Evolutionary conservation across 2,329 filamentous ascomycete genomes (phyloP).

Genomic region (Exophiala sp.): DNA sequence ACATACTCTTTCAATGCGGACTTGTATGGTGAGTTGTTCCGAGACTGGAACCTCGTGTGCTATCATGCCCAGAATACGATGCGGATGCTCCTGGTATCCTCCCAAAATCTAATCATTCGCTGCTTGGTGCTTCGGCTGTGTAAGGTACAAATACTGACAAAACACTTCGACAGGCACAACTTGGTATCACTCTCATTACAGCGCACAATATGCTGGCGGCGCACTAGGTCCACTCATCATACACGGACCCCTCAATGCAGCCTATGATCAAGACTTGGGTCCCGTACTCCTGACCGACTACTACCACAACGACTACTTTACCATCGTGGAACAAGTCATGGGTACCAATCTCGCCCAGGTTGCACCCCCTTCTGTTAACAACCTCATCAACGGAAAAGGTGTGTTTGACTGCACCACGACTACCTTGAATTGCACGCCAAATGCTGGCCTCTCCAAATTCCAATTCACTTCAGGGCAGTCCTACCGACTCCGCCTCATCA

Average conservation of each 20-base stretch:
- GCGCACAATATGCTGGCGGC: slow-evolving; percentile 19
- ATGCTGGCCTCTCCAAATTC: slow-evolving; percentile 28
- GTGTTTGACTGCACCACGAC: slow-evolving; percentile 25
- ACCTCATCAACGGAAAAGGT: slow-evolving; percentile 28
- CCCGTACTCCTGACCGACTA: slow-evolving; percentile 27
- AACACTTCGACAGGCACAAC: no score
- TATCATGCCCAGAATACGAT: slow-evolving; percentile 39
- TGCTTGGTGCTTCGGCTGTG: no score
- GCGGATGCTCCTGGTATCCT: background rate
- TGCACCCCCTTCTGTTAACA: slow-evolving; percentile 20
- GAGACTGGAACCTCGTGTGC: slow-evolving; percentile 20
- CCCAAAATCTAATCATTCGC: no score
- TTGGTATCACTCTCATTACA: no score
- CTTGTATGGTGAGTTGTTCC: slow-evolving; percentile 33
- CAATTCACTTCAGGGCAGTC: slow-evolving; percentile 34
- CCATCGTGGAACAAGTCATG: slow-evolving; percentile 20
- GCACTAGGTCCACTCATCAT: slow-evolving; percentile 31
- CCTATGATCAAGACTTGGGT: slow-evolving; percentile 24
- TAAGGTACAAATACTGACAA: no score
- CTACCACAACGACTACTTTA: slow-evolving; percentile 25
- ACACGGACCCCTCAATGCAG: slow-evolving; percentile 22
- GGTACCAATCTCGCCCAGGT: slow-evolving; percentile 19
- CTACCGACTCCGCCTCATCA: slow-evolving; percentile 43
- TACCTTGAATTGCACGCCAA: slow-evolving; percentile 18
- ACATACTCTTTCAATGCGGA: slow-evolving; percentile 36